Conservation (phyloP, 2,329 filamentous ascomycete genomes). For the Cyphellophora europaea region DNA sequence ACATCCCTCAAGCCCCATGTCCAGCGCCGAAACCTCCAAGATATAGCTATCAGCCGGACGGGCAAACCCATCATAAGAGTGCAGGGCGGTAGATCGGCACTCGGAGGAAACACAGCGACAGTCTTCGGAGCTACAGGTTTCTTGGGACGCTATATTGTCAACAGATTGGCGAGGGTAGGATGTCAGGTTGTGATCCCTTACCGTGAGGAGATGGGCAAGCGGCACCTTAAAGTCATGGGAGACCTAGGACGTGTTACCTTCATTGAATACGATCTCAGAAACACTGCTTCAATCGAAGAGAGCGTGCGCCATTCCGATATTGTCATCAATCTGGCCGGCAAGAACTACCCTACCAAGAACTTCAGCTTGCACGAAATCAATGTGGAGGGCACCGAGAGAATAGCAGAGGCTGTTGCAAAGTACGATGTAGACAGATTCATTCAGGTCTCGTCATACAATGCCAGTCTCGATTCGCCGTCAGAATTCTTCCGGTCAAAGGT, state of each 20-base stretch:
- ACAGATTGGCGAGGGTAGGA: constrained; percentile 84
- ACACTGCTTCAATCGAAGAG: constrained; percentile 92
- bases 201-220: constrained; percentile 96
- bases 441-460: constrained; percentile 93
- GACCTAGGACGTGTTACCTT: constrained; percentile 86
- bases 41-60: constrained; percentile 87
- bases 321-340: constrained; percentile 91
- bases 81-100: constrained; percentile 77
- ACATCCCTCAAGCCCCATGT: constrained; percentile 13
- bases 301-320: constrained; percentile 94
- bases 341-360: constrained; percentile 97
- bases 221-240: constrained; percentile 91
- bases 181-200: constrained; percentile 89
- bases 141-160: constrained; percentile 93
- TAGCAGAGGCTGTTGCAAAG: constrained; percentile 88
- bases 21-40: constrained; percentile 52
- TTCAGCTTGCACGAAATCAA: constrained; percentile 89
- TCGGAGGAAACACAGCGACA: constrained; percentile 80
- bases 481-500: constrained; percentile 91
- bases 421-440: constrained; percentile 97
- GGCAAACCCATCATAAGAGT: constrained; percentile 89
- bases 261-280: constrained; percentile 88
- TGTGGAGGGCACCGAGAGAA: constrained; percentile 83
- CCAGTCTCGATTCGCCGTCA: constrained; percentile 66
- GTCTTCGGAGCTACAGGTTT: constrained; percentile 97